Evolutionary conservation across 176 grass and related monocot genomes (phyloP), one percentile per base, ranked within the genome.

Genomic region (Elaeis guineensis): DNA sequence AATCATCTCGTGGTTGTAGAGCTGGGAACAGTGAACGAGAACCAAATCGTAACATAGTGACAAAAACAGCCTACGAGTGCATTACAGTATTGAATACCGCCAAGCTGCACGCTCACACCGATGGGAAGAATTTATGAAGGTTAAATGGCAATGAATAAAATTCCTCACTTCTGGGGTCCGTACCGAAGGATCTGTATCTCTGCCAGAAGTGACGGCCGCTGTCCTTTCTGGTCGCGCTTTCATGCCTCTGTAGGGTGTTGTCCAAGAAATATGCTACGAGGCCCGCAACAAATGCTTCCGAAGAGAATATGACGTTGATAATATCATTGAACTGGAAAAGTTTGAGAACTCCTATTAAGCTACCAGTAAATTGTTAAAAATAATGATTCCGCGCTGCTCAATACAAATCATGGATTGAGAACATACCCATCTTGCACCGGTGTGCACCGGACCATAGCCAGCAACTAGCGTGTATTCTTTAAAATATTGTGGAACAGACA

Each of bases 401-500:
- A 44, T 44, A 12, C 9, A 12, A 14, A 44, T 44, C 35, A 12
- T 14, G 8, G 9, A 44, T 44, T 3, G 11, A 44, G 8, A 2
- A 67, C 77, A 65, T 96, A 90, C 91, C 91, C 91, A 96, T 87
- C 86, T 86, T 16, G 78, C 80, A 58, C 35, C 56, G 0, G 86
- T 96, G 78, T 90, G 86, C n/a, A 82, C 91, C 0, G 91, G 91
- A 14, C 91, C 91, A 62, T 82, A 82, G 49, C 83, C 69, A 21
- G 86, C 86, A 3, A 96, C 86, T 4, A 80, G 77, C 7, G 83
- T 90, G 52, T 87, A 96, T 65, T 96, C 86, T 20, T 96, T 96
- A 80, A 90, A 96, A 79, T 96, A 90, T 52, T 96, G 86, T 61
- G 91, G 91, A 59, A 96, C 75, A 0, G 91, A 96, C 50, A 96